Evolutionary conservation across 2,329 filamentous ascomycete genomes (phyloP), one percentile per base, ranked within the genome.

Genomic region (Curvularia spicifera): DNA sequence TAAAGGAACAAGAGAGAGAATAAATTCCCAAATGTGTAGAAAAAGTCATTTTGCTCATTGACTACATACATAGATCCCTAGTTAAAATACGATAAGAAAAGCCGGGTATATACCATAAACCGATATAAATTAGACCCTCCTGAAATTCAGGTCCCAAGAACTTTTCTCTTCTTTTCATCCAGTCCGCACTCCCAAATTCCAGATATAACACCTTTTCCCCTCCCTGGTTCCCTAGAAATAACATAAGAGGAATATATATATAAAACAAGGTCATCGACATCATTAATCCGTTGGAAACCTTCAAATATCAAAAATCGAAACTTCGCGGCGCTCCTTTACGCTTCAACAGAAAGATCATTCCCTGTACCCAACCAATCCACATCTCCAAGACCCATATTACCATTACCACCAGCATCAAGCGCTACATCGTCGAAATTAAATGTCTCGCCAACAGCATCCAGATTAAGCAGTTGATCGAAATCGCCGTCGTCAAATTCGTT

Each of bases 401-500:
- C 35, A 18, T 18, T 8, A 8, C 6, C 15, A 18, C n/a, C 44
- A 1, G 26, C 48, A 10, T 73, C 69, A 5, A 75, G 45, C 35
- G 56, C 59, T 2, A 57, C 48, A 13, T 75, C 73, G 26, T 76
- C 71, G 33, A 75, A 75, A 39, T 60, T 72, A 51, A 75, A 78
- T 9, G 71, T 63, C 64, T 77, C 76, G 43, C 74, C 76, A 44
- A 78, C 74, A 3, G 70, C 76, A 57, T 79, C 77, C 42, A 78
- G 59, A 53, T 79, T 78, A n/a, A 79, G 54, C 22, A 79, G 58
- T 7, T 64, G 67, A 31, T 79, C 77, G 28, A 79, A 79, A 26
- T 79, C 76, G 22, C 75, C 75, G 10, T 78, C 73, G 47, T 77
- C 74, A 24, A 77, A 77, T 15, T 78, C 74, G 51, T 76, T 75